phyloP scores from a whole-genome alignment of 768 basidiomycete genomes.

The Cystofilobasidium macerans region DNA sequence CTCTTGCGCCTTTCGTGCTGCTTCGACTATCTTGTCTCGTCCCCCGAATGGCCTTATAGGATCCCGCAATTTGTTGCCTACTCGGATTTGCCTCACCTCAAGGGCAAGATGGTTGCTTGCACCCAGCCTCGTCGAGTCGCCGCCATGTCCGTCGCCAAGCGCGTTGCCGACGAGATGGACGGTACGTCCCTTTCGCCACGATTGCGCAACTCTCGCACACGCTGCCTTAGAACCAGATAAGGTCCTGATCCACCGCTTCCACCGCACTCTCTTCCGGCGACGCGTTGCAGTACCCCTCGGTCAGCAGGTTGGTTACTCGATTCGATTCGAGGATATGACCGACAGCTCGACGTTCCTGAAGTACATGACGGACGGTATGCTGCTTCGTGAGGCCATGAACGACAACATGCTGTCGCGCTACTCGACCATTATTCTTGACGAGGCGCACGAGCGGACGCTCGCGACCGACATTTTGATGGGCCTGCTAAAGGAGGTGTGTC shows the following conservation, averaged over 20 bases:
- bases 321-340: conserved; percentile 97
- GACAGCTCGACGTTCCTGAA: conserved; percentile 85
- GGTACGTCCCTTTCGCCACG: conserved; percentile 46
- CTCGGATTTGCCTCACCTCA: conserved; percentile 81
- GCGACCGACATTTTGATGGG: conserved; percentile 99
- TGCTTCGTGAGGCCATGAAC: conserved; percentile 96
- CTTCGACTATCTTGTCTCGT: no score
- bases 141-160: conserved; percentile 95
- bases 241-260: no score
- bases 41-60: no score
- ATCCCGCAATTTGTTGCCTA: conserved; percentile 95
- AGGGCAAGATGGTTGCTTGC: conserved; percentile 84
- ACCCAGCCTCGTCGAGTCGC: conserved; percentile 94
- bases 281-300: conserved; percentile 65
- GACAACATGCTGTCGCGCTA: conserved; percentile 79
- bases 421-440: conserved; percentile 95
- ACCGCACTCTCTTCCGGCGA: not conserved
- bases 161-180: conserved; percentile 98
- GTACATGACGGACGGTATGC: conserved; percentile 99
- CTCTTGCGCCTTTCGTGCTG: not conserved
- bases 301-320: conserved; percentile 91
- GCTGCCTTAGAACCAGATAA: no score
- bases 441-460: conserved; percentile 94
- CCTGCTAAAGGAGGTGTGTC: conserved; percentile 58
- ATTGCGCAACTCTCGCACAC: not conserved